Percentiles rank a stretch among this genome's conserved stretches.
phyloP scores from a whole-genome alignment of 2,329 filamentous ascomycete genomes.

The Colletotrichum sp. region DNA sequence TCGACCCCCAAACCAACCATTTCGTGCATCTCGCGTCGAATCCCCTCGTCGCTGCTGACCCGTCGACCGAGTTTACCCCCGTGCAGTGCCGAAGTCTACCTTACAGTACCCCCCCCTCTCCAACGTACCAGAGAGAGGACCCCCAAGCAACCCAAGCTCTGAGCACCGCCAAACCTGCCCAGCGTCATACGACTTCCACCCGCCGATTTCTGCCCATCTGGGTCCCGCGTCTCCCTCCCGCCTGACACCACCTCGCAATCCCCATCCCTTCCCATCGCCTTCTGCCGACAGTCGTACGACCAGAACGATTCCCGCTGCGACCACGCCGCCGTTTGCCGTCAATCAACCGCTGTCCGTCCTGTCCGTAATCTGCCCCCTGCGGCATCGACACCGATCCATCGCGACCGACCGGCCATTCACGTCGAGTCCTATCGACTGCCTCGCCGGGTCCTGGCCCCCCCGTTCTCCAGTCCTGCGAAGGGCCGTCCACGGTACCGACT shows the following conservation, averaged over 20 bases:
- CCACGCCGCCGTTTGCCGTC: conserved; percentile 10
- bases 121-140: not conserved
- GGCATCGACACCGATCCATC: conserved; percentile 1
- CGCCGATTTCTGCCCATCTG: not conserved
- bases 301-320: not conserved
- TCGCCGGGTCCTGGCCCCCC: conserved; percentile 3
- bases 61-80: not conserved
- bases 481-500: not conserved
- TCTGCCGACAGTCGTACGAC: conserved; percentile 19
- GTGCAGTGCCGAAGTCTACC: not conserved
- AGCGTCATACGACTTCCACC: conserved; percentile 18
- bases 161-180: conserved; percentile 4
- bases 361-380: not conserved
- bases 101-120: not conserved
- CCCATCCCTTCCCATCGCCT: conserved; percentile 6
- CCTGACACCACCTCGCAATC: conserved; percentile 8
- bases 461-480: not conserved
- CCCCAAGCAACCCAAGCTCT: not conserved
- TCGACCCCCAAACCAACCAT: not conserved
- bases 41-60: not conserved
- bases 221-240: conserved; percentile 7
- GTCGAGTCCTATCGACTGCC: not conserved
- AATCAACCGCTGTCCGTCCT: not conserved
- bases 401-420: conserved; percentile 11
- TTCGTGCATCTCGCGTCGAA: conserved; percentile 5